Evolutionary conservation across 768 basidiomycete species (phyloP).

Genomic region (Cystofilobasidium capitatum): DNA sequence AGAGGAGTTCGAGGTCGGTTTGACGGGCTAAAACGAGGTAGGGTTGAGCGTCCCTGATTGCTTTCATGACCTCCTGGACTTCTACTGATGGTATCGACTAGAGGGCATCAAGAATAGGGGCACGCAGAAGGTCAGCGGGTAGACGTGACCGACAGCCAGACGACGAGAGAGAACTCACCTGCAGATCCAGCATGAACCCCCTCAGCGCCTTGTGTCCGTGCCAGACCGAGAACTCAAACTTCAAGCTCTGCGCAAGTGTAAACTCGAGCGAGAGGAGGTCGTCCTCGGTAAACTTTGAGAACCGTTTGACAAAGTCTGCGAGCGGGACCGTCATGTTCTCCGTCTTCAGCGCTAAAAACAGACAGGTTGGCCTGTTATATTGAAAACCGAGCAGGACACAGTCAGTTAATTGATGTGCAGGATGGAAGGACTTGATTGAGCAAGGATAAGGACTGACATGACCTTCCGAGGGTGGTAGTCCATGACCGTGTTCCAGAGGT

Average conservation of each 20-base stretch:
- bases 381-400: background rate
- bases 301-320: slow-evolving; percentile 69
- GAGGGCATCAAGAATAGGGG: too few relatives aligned
- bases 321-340: slow-evolving; percentile 88
- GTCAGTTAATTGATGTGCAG: background rate
- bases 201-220: slow-evolving; percentile 35
- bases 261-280: slow-evolving; percentile 94
- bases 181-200: slow-evolving; percentile 67
- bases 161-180: slow-evolving; percentile 47
- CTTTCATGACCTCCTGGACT: slow-evolving; percentile 27
- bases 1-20: slow-evolving; percentile 84
- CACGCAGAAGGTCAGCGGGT: background rate
- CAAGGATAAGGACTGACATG: slow-evolving; percentile 54
- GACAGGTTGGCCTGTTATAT: slow-evolving; percentile 70
- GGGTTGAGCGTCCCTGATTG: slow-evolving; percentile 58
- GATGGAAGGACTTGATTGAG: background rate
- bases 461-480: slow-evolving; percentile 99
- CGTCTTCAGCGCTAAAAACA: slow-evolving; percentile 94
- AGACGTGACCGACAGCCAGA: background rate
- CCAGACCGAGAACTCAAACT: slow-evolving; percentile 77
- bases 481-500: slow-evolving; percentile 95
- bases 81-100: slow-evolving; percentile 1
- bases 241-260: slow-evolving; percentile 83
- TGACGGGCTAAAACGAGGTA: slow-evolving; percentile 70
- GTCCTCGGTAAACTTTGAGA: slow-evolving; percentile 65